Conservation (phyloP, 495 filamentous ascomycete genomes). For the Elasticomyces elasticus region DNA sequence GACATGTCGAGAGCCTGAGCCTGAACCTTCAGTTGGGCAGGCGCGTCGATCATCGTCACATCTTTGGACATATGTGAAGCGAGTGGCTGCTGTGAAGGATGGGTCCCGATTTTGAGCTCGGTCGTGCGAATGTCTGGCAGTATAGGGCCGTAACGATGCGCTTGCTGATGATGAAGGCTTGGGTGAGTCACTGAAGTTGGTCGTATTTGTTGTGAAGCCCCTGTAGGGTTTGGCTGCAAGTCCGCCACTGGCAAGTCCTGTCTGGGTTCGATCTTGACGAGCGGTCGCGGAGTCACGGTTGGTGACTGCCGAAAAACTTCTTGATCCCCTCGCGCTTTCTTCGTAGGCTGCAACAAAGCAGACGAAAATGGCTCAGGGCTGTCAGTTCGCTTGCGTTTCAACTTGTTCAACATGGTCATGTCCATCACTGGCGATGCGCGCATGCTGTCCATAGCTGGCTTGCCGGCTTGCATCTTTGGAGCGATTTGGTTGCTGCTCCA, state of each 20-base stretch:
- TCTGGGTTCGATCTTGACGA: neutral
- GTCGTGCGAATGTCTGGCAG: neutral
- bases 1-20: conserved; percentile 20
- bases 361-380: conserved; percentile 24
- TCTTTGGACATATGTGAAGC: conserved; percentile 1
- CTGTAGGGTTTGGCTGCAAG: neutral
- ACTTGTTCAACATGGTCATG: conserved; percentile 27
- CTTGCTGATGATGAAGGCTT: neutral
- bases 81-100: neutral
- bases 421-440: conserved; percentile 30
- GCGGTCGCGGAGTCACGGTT: no score
- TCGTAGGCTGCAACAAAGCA: conserved; percentile 19
- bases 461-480: conserved; percentile 22
- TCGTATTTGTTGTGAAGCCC: neutral
- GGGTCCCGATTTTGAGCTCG: neutral
- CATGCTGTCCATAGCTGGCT: conserved; percentile 26
- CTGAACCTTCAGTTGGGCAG: conserved; percentile 1
- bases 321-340: conserved; percentile 13
- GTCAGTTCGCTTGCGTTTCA: conserved; percentile 30
- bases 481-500: conserved; percentile 30
- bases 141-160: neutral
- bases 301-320: neutral
- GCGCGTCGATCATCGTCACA: conserved; percentile 5
- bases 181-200: neutral
- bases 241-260: neutral